These are phyloP conservation scores for Kodamaea lidongshanica DNA, from an alignment of 805 yeast genomes.

Conservation along the genomic window DNA sequence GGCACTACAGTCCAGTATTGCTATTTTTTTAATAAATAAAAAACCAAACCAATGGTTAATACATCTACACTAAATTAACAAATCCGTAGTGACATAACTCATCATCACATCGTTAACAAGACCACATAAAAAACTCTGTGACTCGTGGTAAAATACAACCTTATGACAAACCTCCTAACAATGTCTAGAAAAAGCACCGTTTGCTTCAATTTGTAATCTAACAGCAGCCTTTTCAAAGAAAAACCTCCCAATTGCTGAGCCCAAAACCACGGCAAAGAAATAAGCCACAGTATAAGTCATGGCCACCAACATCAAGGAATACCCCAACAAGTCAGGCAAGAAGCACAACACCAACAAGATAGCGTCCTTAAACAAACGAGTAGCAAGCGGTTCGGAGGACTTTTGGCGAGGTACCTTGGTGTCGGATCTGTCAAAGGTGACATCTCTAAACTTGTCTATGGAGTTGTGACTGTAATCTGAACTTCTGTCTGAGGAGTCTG, in stretches of 20 bases:
- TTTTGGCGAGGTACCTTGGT: not conserved
- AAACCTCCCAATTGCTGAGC: conserved; percentile 65
- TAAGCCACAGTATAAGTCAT: conserved; percentile 65
- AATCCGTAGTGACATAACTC: too few relatives aligned
- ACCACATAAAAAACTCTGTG: too few relatives aligned
- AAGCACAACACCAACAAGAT: conserved; percentile 53
- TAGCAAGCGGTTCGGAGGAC: conserved; percentile 1
- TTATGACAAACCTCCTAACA: too few relatives aligned
- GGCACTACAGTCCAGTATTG: too few relatives aligned
- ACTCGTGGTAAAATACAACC: too few relatives aligned
- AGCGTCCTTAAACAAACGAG: conserved; percentile 41
- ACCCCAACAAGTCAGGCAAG: conserved; percentile 59
- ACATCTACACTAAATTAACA: too few relatives aligned
- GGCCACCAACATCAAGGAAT: conserved; percentile 71
- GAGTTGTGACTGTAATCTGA: conserved; percentile 2
- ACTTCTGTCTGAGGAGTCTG: conserved; percentile 1
- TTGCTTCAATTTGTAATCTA: too few relatives aligned
- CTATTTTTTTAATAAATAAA: too few relatives aligned
- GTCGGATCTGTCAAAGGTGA: conserved; percentile 4
- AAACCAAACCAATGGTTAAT: too few relatives aligned
- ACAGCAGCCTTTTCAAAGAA: conserved; percentile 46
- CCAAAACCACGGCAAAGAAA: conserved; percentile 67
- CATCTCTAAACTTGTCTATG: conserved; percentile 5
- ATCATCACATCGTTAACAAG: too few relatives aligned
- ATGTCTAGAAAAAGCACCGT: too few relatives aligned